A percentile compares a stretch with the other conserved stretches of the same genome.
phyloP scores from a whole-genome alignment of 129 eudicot species.

The Tagetes patula region DNA sequence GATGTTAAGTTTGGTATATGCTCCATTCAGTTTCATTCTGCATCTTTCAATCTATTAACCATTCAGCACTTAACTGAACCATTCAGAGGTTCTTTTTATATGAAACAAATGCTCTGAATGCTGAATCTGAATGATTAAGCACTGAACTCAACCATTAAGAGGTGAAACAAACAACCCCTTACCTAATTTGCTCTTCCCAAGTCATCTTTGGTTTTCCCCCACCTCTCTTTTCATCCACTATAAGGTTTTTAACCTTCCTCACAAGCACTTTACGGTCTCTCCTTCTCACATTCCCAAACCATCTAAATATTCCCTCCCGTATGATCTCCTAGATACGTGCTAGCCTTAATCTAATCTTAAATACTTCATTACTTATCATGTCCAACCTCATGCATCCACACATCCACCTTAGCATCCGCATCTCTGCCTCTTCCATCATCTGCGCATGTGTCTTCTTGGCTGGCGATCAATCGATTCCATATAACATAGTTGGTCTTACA shows the following conservation, averaged over 20 bases:
- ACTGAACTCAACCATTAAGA: too few relatives aligned
- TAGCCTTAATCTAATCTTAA: background rate
- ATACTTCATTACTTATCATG: too few relatives aligned
- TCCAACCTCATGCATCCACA: background rate
- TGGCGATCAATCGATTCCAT: background rate
- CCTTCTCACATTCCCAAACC: background rate
- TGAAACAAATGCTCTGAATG: too few relatives aligned
- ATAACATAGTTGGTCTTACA: background rate
- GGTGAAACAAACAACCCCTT: background rate
- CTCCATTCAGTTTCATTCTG: too few relatives aligned
- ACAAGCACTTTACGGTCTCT: too few relatives aligned
- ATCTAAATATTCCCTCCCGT: background rate
- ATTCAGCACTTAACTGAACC: too few relatives aligned
- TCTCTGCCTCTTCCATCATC: background rate
- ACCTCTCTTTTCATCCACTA: too few relatives aligned
- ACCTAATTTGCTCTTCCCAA: background rate
- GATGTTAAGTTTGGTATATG: too few relatives aligned
- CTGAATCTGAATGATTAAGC: too few relatives aligned
- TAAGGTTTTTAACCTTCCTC: background rate
- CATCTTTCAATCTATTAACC: too few relatives aligned
- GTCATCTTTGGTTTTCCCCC: background rate
- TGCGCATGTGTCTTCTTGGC: background rate
- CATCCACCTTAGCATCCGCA: background rate
- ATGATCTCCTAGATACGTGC: background rate
- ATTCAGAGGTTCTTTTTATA: too few relatives aligned